A percentile compares a stretch with the other conserved stretches of the same genome.
These are phyloP conservation scores for Gossypium ekmanianum DNA, from an alignment of 345 rosid species.

Conservation along the genomic window DNA sequence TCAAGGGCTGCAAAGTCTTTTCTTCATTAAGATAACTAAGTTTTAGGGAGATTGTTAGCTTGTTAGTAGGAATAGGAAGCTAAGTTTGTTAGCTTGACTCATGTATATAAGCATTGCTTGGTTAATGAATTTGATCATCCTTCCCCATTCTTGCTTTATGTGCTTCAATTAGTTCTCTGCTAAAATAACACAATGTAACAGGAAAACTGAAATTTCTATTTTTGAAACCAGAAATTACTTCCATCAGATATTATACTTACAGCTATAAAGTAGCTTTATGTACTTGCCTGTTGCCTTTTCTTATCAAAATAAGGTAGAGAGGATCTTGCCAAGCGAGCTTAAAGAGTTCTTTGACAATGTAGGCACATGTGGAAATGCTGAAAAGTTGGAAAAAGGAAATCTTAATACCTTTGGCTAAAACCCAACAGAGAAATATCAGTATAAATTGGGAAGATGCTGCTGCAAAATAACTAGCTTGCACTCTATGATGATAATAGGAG, in stretches of 20 bases:
- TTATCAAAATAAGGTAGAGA: slow-evolving; percentile 58
- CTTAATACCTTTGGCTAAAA: slow-evolving; percentile 8
- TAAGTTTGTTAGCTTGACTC: too few species aligned
- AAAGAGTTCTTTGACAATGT: slow-evolving; percentile 52
- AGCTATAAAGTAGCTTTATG: not conserved
- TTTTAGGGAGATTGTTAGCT: too few species aligned
- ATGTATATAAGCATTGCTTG: too few species aligned
- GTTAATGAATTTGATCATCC: too few species aligned
- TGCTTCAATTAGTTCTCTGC: too few species aligned
- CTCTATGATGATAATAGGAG: not conserved
- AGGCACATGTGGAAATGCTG: slow-evolving; percentile 69
- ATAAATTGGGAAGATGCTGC: not conserved
- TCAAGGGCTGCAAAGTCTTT: too few species aligned
- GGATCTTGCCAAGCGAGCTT: slow-evolving; percentile 64
- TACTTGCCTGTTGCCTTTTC: slow-evolving; percentile 39
- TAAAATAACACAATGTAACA: not conserved
- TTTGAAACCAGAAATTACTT: not conserved
- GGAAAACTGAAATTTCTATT: not conserved
- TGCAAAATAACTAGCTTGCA: too few species aligned
- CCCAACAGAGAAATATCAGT: not conserved
- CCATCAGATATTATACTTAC: not conserved
- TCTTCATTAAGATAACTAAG: too few species aligned
- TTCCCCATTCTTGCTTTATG: too few species aligned
- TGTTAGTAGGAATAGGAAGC: too few species aligned
- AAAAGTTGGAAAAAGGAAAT: slow-evolving; percentile 12